Evolutionary conservation across 352 stramenopile species (phyloP), one percentile per base, ranked within the genome.

Genomic region (Globisporangium recalcitrans): DNA sequence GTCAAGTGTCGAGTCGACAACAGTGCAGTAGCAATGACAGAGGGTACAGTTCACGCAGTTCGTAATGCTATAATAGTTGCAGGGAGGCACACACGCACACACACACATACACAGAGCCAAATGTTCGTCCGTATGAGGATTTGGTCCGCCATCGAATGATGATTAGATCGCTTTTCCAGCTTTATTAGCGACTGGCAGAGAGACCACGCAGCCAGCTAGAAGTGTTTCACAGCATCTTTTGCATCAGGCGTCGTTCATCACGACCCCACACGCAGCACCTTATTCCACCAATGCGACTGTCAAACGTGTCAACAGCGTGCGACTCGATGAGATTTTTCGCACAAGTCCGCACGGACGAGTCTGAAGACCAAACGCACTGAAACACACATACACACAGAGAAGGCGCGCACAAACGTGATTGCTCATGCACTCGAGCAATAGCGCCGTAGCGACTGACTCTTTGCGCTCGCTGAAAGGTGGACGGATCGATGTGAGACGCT

Each of bases 231-330:
- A n/a, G n/a, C n/a, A n/a, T n/a, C n/a, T n/a, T n/a, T n/a, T n/a
- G n/a, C n/a, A n/a, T n/a, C n/a, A n/a, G n/a, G n/a, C n/a, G n/a
- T n/a, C n/a, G n/a, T n/a, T n/a, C n/a, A n/a, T n/a, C n/a, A n/a
- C n/a, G n/a, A n/a, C n/a, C n/a, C n/a, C n/a, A n/a, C n/a, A n/a
- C n/a, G n/a, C n/a, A n/a, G n/a, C n/a, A 16, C 19, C 13, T 40
- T 40, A 40, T 19, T 40, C 34, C 34, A 40, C 27, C 27, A 5
- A 19, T 34, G 34, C 13, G 36, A n/a, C 36, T 60, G 53, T 60
- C 53, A 60, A 51, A 51, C 53, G 53, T 36, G 53, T 60, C 53
- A 51, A 38, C 24, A 60, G 53, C 29, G 53, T 47, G 36, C 22
- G n/a, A 1, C 29, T 31, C n/a, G 16, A 40, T 40, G 53, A 48